Conservation (phyloP, 371 early-diverging fungal species). For the Synchytrium microbalum region DNA sequence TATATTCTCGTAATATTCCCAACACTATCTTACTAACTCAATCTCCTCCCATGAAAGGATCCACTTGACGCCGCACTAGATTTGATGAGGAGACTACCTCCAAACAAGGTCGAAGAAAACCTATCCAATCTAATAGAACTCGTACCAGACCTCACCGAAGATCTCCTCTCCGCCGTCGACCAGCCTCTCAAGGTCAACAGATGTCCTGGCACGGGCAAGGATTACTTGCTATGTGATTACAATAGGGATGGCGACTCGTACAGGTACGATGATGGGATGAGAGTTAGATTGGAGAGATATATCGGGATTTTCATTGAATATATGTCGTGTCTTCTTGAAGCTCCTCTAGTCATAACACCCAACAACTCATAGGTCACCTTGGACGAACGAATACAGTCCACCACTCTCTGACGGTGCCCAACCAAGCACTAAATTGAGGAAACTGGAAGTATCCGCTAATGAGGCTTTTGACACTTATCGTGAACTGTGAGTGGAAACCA, state of each 20-base stretch:
- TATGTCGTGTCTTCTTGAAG: not conserved
- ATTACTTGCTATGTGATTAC: slow-evolving; percentile 89
- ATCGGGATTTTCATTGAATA: not conserved
- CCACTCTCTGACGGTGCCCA: slow-evolving; percentile 64
- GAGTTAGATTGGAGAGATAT: not conserved
- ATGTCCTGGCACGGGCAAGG: slow-evolving; percentile 65
- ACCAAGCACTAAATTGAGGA: slow-evolving; percentile 77
- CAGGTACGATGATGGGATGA: slow-evolving; percentile 45
- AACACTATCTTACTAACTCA: no score
- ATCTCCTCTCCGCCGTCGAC: slow-evolving; percentile 83
- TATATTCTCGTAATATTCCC: no score
- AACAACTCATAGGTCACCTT: slow-evolving; percentile 67
- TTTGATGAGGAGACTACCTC: slow-evolving; percentile 94
- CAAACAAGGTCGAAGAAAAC: slow-evolving; percentile 84
- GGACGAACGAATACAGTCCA: slow-evolving; percentile 95
- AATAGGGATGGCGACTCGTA: slow-evolving; percentile 94
- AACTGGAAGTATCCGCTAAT: slow-evolving; percentile 86
- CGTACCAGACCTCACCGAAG: slow-evolving; percentile 82
- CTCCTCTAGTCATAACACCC: not conserved
- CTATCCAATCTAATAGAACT: slow-evolving; percentile 73
- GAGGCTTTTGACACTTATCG: slow-evolving; percentile 94
- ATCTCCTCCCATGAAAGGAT: slow-evolving; percentile 13
- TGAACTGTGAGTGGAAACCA: slow-evolving; percentile 55
- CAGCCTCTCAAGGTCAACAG: slow-evolving; percentile 80
- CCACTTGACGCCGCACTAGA: slow-evolving; percentile 88